Conservation (phyloP, 1,284 basidiomycete species). For the Leccinum pachyderme region DNA sequence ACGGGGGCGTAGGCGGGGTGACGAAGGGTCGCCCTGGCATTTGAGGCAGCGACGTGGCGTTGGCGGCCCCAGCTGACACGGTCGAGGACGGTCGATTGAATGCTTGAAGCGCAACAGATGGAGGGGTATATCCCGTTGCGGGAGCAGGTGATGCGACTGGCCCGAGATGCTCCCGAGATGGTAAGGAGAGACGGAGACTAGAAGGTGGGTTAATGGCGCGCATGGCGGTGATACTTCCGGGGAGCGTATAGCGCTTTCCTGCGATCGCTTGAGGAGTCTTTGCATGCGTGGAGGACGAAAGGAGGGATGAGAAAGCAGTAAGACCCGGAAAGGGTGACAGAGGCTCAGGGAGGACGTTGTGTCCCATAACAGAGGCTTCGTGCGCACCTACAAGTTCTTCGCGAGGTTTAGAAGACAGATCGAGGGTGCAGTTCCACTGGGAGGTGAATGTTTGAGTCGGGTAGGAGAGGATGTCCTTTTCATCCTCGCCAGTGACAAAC, state of each 20-base stretch:
- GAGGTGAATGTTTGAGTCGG: constrained; percentile 77
- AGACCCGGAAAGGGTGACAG: constrained; percentile 67
- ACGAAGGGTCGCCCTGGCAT: constrained; percentile 16
- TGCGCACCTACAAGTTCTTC: constrained; percentile 24
- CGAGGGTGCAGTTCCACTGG: constrained; percentile 84
- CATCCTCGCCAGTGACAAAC: constrained; percentile 32
- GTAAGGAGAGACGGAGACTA: constrained; percentile 30
- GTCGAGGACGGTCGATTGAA: constrained; percentile 44
- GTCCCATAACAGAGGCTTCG: constrained; percentile 29
- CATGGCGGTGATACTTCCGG: constrained; percentile 35
- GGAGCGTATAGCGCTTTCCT: constrained; percentile 59
- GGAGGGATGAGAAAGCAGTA: constrained; percentile 24
- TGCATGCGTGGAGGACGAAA: constrained; percentile 19
- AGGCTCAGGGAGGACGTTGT: constrained; percentile 64
- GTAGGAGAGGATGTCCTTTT: constrained; percentile 37
- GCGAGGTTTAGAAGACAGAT: constrained; percentile 53
- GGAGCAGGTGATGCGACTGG: constrained; percentile 9
- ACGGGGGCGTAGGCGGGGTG: constrained; percentile 62
- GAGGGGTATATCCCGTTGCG: constrained; percentile 32
- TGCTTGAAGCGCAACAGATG: constrained; percentile 39
- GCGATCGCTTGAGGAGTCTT: constrained; percentile 42
- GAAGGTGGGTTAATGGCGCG: constrained; percentile 41
- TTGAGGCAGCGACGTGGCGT: constrained; percentile 8
- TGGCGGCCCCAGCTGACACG: constrained; percentile 39
- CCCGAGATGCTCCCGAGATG: constrained; percentile 32